Conservation (phyloP, 2,329 filamentous ascomycete genomes). For the Aurifilum marmelostoma region DNA sequence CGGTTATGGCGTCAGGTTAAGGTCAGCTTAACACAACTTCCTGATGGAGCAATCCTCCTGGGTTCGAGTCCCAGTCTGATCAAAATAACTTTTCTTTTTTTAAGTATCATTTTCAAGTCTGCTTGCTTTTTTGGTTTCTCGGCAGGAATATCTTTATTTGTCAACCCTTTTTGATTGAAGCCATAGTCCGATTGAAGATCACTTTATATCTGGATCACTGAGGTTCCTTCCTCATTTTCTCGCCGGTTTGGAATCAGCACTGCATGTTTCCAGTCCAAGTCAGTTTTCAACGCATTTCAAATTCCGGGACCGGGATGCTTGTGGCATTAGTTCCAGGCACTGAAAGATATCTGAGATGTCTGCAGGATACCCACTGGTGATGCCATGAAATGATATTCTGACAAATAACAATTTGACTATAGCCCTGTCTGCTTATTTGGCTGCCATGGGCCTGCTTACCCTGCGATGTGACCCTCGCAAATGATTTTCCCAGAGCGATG, state of each 20-base stretch:
- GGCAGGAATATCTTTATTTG: neutral
- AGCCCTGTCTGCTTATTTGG: neutral
- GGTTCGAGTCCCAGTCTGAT: conserved; percentile 7
- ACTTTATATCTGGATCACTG: too few relatives aligned
- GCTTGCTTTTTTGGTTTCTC: neutral
- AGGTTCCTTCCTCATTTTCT: too few relatives aligned
- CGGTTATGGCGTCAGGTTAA: conserved; percentile 13
- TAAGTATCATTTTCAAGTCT: neutral
- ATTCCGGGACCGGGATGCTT: neutral
- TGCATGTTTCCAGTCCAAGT: neutral
- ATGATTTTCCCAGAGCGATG: too few relatives aligned
- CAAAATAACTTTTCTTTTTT: neutral
- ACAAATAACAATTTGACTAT: neutral
- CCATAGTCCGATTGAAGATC: too few relatives aligned
- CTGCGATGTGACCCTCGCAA: neutral
- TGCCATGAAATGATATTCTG: neutral
- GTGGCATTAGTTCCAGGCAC: too few relatives aligned
- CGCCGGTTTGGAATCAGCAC: neutral
- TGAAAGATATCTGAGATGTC: too few relatives aligned
- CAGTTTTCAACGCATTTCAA: neutral
- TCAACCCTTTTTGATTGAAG: neutral
- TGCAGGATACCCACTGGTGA: neutral
- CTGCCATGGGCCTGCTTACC: neutral
- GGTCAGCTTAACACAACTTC: conserved; percentile 8
- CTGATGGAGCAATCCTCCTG: conserved; percentile 13